phyloP scores from a whole-genome alignment of 768 basidiomycete genomes.

The Lyophyllum atratum region DNA sequence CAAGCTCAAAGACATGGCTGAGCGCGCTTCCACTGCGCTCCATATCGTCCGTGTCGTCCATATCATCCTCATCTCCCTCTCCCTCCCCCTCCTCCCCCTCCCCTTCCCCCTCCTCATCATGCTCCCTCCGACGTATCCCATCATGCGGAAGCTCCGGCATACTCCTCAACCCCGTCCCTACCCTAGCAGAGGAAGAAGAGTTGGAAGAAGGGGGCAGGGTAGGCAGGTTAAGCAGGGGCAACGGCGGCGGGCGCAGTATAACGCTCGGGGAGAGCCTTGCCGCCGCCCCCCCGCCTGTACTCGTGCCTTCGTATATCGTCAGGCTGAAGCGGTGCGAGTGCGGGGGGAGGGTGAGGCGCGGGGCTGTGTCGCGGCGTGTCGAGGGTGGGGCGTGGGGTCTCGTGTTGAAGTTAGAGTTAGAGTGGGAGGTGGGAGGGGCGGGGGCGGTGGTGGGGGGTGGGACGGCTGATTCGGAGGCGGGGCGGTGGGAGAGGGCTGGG shows the following conservation, averaged over 20 bases:
- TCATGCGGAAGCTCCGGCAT: slow-evolving; percentile 53
- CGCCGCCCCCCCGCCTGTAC: background rate
- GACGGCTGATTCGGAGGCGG: background rate
- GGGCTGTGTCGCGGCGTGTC: background rate
- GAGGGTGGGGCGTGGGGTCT: background rate
- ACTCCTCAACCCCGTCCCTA: slow-evolving; percentile 38
- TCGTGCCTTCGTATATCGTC: slow-evolving; percentile 9
- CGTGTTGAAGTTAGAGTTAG: background rate
- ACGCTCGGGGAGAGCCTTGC: slow-evolving; percentile 33
- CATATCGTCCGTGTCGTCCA: slow-evolving; percentile 29
- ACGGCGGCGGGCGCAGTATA: slow-evolving; percentile 29
- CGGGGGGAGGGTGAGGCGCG: slow-evolving; percentile 20
- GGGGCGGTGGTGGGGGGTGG: slow-evolving; percentile 1
- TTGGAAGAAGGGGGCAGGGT: slow-evolving; percentile 34
- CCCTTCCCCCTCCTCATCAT: slow-evolving; percentile 3
- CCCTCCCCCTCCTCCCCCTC: slow-evolving; percentile 21
- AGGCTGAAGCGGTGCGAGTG: slow-evolving; percentile 24
- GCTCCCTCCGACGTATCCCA: background rate
- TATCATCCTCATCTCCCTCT: slow-evolving; percentile 27
- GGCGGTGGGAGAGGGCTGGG: background rate
- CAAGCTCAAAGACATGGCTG: slow-evolving; percentile 3
- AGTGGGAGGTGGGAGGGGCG: background rate
- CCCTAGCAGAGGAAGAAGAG: slow-evolving; percentile 2
- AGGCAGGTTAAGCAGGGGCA: slow-evolving; percentile 52
- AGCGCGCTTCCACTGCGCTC: slow-evolving; percentile 2